Base-by-base conservation (phyloP, 768 basidiomycete species). In the Cystofilobasidium ferigula region DNA sequence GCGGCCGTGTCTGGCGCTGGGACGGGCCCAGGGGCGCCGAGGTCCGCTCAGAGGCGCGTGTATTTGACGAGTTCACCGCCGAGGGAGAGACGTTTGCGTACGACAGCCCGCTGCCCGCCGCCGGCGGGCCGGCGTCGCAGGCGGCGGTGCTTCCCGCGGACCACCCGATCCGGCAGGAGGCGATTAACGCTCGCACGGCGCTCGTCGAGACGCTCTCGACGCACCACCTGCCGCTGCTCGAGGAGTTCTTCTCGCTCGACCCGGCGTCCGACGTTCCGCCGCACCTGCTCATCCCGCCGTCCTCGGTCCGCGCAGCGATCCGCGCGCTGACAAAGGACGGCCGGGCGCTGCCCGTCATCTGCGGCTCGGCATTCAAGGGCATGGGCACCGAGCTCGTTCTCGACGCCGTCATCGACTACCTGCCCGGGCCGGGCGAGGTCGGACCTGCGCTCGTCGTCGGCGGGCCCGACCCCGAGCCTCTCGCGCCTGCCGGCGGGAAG, bases 1-100 rank as follows among this genome's bases (percentile, higher is more conserved):
- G 84, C 69, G 91, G 89, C 87, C 83, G 86, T 66, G 74, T 89
- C 56, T 91, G 86, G 86, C 84, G 80, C 74, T 90, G 86, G 84
- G 76, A 81, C 57, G 71, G 67, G 7, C 84, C 81, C 74, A 89
- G 86, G 83, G 76, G 82, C 56, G 71, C 30, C 24, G 67, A 68
- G 32, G 42, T 68, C 43, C 62, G 63, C 45, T 47, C 60, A 16
- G 62, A 62, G n/a, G 36, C 56, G 14, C 38, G 61, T n/a, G 51
- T 68, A 45, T 68, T 62, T n/a, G 67, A 68, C 57, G 67, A 68
- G 56, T 67, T 67, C 32, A 40, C 10, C 20, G 60, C 54, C 28
- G 65, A 67, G 18, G 62, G 62, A 28, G 65, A 60, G 42, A 67
- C 54, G 3, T 67, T 67, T 32, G 30, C 51, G 4, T 67, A 47